Conservation (phyloP, 352 stramenopile genomes). For the Pythium phragmiticola region DNA sequence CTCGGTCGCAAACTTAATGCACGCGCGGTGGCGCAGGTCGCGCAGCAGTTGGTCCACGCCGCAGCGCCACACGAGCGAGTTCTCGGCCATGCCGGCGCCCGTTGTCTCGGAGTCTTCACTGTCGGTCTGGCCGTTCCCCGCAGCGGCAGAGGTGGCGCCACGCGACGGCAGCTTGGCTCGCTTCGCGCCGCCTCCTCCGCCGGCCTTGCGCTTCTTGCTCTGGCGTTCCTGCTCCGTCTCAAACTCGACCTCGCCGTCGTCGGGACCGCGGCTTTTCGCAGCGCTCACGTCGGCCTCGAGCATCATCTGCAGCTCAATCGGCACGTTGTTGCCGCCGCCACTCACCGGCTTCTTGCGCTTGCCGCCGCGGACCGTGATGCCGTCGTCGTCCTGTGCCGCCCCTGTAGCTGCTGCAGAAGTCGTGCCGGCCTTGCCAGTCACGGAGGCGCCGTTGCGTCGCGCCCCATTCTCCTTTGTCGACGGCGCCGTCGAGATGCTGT, state of each 20-base stretch:
- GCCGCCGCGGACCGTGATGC: background rate
- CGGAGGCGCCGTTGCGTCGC: constrained; percentile 15
- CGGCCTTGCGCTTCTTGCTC: constrained; percentile 61
- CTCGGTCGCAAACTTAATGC: constrained; percentile 78
- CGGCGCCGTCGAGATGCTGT: constrained; percentile 18
- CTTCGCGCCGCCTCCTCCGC: constrained; percentile 44
- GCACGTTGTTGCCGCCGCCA: constrained; percentile 41
- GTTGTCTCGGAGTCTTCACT: constrained; percentile 27
- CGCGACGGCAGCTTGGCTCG: constrained; percentile 75
- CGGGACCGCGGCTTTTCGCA: constrained; percentile 23
- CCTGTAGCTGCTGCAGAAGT: constrained; percentile 5
- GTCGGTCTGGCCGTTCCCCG: constrained; percentile 22
- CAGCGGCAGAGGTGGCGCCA: constrained; percentile 16
- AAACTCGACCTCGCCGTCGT: constrained; percentile 54
- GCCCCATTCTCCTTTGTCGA: constrained; percentile 17
- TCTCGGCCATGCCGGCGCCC: constrained; percentile 46
- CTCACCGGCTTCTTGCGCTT: constrained; percentile 3
- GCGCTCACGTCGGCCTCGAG: constrained; percentile 64
- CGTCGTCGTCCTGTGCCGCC: background rate
- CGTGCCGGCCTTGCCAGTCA: constrained; percentile 23
- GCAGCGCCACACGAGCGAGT: constrained; percentile 78
- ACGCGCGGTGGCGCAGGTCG: constrained; percentile 73
- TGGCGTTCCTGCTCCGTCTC: constrained; percentile 54
- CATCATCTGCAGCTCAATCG: constrained; percentile 86
- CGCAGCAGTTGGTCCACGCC: constrained; percentile 79